Conservation (phyloP, 768 basidiomycete genomes). For the Russula olivacea region DNA sequence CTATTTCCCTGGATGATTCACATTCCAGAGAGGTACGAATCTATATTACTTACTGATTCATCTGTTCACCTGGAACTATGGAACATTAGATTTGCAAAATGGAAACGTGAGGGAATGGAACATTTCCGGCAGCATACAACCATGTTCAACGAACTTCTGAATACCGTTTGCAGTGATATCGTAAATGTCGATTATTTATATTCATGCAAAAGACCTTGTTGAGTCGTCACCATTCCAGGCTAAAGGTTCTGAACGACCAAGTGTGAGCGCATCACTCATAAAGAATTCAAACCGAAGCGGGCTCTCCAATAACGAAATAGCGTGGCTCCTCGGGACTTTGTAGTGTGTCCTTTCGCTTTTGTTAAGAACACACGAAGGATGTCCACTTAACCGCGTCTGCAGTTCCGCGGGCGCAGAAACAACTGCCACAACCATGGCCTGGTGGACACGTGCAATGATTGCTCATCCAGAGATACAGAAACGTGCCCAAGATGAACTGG, state of each 20-base stretch:
- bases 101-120: constrained; percentile 14
- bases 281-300: neutral
- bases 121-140: neutral
- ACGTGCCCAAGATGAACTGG: constrained; percentile 11
- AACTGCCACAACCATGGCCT: constrained; percentile 6
- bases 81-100: constrained; percentile 6
- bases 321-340: constrained; percentile 22
- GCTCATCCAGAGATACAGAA: constrained; percentile 20
- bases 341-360: constrained; percentile 3
- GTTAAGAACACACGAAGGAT: neutral
- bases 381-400: neutral
- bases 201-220: neutral
- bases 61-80: neutral
- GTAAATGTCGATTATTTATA: neutral
- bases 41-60: too few species aligned
- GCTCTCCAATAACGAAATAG: constrained; percentile 19
- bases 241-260: constrained; percentile 10
- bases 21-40: constrained; percentile 11
- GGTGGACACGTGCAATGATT: constrained; percentile 23
- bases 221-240: neutral
- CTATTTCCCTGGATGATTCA: constrained; percentile 15
- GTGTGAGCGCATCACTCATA: constrained; percentile 8
- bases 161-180: neutral
- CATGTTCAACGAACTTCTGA: constrained; percentile 11
- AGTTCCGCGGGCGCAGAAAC: constrained; percentile 7